Evolutionary conservation across 768 basidiomycete genomes (phyloP).

Genomic region (Mycena crocata): DNA sequence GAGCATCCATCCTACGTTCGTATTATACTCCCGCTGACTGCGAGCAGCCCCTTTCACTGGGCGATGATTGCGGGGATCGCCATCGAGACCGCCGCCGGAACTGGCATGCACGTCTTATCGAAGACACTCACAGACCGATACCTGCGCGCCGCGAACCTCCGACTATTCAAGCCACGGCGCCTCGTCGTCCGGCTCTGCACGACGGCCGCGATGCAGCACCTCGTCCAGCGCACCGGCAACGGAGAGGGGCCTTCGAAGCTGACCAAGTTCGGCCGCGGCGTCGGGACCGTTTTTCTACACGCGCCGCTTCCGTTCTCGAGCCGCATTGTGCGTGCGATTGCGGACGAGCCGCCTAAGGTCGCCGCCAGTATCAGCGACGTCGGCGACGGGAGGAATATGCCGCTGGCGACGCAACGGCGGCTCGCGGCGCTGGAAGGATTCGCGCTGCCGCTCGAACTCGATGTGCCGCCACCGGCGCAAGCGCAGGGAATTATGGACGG

Average conservation of each 20-base stretch:
- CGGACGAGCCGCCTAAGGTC: constrained; percentile 31
- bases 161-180: constrained; percentile 36
- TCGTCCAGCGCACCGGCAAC: constrained; percentile 28
- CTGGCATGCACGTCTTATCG: constrained; percentile 36
- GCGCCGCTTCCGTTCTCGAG: constrained; percentile 29
- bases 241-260: constrained; percentile 18
- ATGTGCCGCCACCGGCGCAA: constrained; percentile 38
- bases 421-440: constrained; percentile 36
- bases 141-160: constrained; percentile 37
- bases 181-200: constrained; percentile 40
- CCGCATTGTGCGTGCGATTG: constrained; percentile 32
- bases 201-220: constrained; percentile 37
- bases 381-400: constrained; percentile 14
- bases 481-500: constrained; percentile 37
- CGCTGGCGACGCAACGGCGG: constrained; percentile 33
- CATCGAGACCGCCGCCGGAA: constrained; percentile 33
- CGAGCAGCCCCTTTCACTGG: constrained; percentile 38
- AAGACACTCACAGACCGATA: constrained; percentile 41
- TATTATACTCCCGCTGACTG: too few species aligned
- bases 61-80: constrained; percentile 34
- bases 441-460: constrained; percentile 30
- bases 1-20: not conserved
- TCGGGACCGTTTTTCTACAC: constrained; percentile 28
- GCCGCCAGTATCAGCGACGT: constrained; percentile 25
- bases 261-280: constrained; percentile 34